Conservation (phyloP, 768 basidiomycete species). For the Dacryopinax spathularia region DNA sequence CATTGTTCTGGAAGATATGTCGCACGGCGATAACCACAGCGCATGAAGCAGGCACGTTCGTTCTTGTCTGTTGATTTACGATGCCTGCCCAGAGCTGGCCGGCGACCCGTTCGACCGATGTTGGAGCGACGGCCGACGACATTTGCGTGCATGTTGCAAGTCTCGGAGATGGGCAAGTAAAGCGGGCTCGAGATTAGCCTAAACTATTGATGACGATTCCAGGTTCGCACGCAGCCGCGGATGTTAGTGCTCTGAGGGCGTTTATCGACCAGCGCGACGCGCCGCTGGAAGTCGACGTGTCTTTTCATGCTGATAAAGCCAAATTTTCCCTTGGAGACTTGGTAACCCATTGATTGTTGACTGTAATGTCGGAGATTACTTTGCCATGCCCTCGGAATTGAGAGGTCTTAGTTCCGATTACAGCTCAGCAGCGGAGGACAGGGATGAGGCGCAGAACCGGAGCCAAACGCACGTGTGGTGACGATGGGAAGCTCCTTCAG, state of each 20-base stretch:
- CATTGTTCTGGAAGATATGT: too few species aligned
- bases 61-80: not conserved
- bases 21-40: too few species aligned
- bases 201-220: not conserved
- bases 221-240: not conserved
- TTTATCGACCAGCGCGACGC: not conserved
- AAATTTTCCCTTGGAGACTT: not conserved
- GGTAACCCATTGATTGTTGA: too few species aligned
- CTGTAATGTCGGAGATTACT: too few species aligned
- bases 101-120: too few species aligned
- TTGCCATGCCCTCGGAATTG: not conserved
- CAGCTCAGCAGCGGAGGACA: too few species aligned
- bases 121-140: not conserved
- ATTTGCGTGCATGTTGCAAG: not conserved
- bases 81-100: too few species aligned
- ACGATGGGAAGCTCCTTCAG: not conserved
- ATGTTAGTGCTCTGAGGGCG: not conserved
- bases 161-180: not conserved
- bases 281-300: not conserved
- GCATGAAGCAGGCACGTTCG: not conserved
- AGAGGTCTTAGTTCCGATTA: too few species aligned
- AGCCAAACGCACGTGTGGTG: slow-evolving; percentile 3
- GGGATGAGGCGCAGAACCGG: not conserved
- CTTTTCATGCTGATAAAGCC: not conserved
- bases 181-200: not conserved